Evolutionary conservation across 1,284 basidiomycete species (phyloP).

Genomic region (Rhodotorula glutinis): DNA sequence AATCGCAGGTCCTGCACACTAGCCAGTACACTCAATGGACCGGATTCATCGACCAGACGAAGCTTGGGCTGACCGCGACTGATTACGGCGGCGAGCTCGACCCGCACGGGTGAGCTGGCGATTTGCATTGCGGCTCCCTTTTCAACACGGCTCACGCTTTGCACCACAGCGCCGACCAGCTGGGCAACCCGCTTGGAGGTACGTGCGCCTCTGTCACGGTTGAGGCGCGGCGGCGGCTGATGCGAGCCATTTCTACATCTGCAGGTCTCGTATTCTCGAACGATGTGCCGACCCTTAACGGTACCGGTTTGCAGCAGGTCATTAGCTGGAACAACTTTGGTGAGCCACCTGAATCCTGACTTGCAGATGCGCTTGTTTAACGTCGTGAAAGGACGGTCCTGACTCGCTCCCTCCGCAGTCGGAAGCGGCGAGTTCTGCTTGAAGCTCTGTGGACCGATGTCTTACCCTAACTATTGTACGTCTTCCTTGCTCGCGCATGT

Average conservation of each 20-base stretch:
- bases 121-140: background rate
- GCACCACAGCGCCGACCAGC: conserved; percentile 18
- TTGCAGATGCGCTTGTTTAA: too few species aligned
- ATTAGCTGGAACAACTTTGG: conserved; percentile 54
- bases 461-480: too few species aligned
- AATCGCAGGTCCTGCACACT: conserved; percentile 55
- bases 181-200: conserved; percentile 37
- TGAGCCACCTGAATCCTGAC: too few species aligned
- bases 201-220: too few species aligned
- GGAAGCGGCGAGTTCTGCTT: conserved; percentile 52
- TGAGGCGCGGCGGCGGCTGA: too few species aligned
- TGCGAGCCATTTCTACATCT: background rate
- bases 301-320: conserved; percentile 28
- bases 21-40: conserved; percentile 62
- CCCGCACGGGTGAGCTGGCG: conserved; percentile 1
- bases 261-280: conserved; percentile 38
- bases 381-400: background rate
- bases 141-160: background rate
- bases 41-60: conserved; percentile 61
- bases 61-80: conserved; percentile 54
- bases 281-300: conserved; percentile 47
- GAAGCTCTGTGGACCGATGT: conserved; percentile 54
- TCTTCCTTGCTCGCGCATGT: too few species aligned
- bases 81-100: conserved; percentile 59
- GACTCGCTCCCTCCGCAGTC: conserved; percentile 48